Percentiles rank a stretch among this genome's conserved stretches.
Conservation (phyloP, 345 rosid genomes). For the Gossypium arboreum region DNA sequence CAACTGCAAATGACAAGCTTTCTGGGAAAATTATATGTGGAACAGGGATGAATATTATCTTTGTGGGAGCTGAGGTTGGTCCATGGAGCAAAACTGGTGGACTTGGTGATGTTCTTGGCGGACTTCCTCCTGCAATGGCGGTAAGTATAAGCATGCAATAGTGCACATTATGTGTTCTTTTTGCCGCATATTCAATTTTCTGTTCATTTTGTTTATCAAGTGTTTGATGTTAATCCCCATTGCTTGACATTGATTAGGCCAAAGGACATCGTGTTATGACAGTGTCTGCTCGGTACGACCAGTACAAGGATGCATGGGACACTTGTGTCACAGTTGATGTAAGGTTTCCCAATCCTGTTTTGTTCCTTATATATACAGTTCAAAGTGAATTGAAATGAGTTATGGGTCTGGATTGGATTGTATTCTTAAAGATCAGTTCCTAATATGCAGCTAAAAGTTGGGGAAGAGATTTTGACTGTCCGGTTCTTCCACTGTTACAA, state of each 20-base stretch:
- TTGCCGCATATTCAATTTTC: not conserved
- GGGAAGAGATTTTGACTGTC: slow-evolving; percentile 50
- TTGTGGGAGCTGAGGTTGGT: slow-evolving; percentile 66
- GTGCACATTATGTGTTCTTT: not conserved
- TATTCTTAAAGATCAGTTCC: not conserved
- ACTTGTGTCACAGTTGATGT: slow-evolving; percentile 54
- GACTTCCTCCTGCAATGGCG: slow-evolving; percentile 83
- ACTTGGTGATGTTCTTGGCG: slow-evolving; percentile 89
- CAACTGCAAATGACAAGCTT: slow-evolving; percentile 7
- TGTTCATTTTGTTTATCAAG: not conserved
- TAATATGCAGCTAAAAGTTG: slow-evolving; percentile 50
- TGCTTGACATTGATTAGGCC: slow-evolving; percentile 43
- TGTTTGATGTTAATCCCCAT: not conserved
- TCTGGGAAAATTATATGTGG: slow-evolving; percentile 35
- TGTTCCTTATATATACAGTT: not conserved
- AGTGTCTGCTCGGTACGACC: slow-evolving; percentile 72
- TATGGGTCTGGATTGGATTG: slow-evolving; percentile 6
- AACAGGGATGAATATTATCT: slow-evolving; percentile 53
- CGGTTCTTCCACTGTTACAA: slow-evolving; percentile 91
- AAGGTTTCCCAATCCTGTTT: not conserved
- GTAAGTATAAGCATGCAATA: slow-evolving; percentile 34
- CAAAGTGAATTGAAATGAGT: not conserved
- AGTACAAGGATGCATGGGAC: slow-evolving; percentile 95
- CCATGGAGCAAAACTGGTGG: slow-evolving; percentile 98
- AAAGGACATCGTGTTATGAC: slow-evolving; percentile 91